Evolutionary conservation across 2,329 filamentous ascomycete species (phyloP).

Genomic region (Daldinia sp.): DNA sequence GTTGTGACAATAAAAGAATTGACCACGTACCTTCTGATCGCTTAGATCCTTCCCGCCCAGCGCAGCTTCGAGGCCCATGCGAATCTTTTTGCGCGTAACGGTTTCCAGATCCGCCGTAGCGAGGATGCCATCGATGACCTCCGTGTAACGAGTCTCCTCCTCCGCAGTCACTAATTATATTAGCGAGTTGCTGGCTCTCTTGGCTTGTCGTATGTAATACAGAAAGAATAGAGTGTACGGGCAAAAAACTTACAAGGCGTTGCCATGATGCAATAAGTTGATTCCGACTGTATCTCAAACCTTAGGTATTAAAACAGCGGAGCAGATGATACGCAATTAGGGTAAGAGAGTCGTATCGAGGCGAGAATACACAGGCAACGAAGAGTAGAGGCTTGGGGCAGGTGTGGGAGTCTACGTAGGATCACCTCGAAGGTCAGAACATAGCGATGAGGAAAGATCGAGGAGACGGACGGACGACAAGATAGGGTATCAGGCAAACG

Average conservation of each 20-base stretch:
- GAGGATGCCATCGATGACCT: conserved; percentile 68
- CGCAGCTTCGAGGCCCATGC: conserved; percentile 62
- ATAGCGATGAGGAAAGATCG: conserved; percentile 15
- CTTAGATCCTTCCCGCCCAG: conserved; percentile 66
- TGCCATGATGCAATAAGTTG: conserved; percentile 37
- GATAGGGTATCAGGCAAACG: not conserved
- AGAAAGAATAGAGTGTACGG: not conserved
- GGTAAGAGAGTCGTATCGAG: not conserved
- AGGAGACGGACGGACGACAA: no score
- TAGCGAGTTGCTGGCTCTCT: conserved; percentile 12
- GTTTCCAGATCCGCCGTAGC: conserved; percentile 66
- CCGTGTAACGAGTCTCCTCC: conserved; percentile 62
- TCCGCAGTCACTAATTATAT: conserved; percentile 56
- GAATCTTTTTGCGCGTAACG: conserved; percentile 70
- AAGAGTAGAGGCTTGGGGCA: conserved; percentile 1
- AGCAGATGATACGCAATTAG: not conserved
- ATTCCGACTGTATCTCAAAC: not conserved
- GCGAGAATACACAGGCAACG: not conserved
- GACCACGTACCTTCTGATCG: conserved; percentile 62
- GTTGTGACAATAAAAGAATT: not conserved
- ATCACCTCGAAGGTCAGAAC: conserved; percentile 18
- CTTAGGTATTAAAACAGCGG: not conserved
- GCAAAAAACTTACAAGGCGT: conserved; percentile 38
- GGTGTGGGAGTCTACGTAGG: conserved; percentile 3
- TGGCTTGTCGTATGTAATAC: not conserved